Conservation (phyloP, 768 basidiomycete genomes). For the Pleurotus tuber-regium region DNA sequence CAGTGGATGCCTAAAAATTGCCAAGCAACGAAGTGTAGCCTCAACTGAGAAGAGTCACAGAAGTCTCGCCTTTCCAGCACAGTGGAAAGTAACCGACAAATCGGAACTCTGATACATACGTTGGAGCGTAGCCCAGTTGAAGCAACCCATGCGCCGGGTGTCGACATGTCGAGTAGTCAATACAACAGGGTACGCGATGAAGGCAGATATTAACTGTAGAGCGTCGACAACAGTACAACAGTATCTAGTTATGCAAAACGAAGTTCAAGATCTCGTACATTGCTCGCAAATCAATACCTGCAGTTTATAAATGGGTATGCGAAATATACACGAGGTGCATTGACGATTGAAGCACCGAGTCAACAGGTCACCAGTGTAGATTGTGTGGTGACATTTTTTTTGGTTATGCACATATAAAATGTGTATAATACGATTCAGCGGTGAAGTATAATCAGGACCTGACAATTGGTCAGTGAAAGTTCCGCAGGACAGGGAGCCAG, state of each 20-base stretch:
- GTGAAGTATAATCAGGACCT: conserved; percentile 45
- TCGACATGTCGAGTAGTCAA: not conserved
- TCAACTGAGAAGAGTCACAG: too few species aligned
- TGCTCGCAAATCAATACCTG: conserved; percentile 2
- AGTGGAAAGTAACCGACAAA: not conserved
- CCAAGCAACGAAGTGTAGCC: too few species aligned
- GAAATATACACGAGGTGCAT: not conserved
- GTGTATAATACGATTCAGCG: not conserved
- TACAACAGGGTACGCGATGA: not conserved
- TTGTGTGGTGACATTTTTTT: not conserved
- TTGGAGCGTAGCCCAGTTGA: not conserved
- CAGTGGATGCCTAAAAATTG: conserved; percentile 27
- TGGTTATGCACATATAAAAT: not conserved
- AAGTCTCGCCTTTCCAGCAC: not conserved
- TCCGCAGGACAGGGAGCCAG: conserved; percentile 13
- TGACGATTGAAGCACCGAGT: not conserved
- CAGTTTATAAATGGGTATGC: not conserved
- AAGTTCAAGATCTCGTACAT: not conserved
- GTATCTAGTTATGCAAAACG: not conserved
- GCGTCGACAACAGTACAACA: not conserved
- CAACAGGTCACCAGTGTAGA: not conserved
- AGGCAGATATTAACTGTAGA: not conserved
- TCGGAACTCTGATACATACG: not conserved
- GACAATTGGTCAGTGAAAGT: conserved; percentile 49
- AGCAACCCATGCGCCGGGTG: not conserved